A percentile compares a stretch with the other conserved stretches of the same genome.
Evolutionary conservation across 805 yeast species (phyloP).

Genomic region (Yarrowia sp.): DNA sequence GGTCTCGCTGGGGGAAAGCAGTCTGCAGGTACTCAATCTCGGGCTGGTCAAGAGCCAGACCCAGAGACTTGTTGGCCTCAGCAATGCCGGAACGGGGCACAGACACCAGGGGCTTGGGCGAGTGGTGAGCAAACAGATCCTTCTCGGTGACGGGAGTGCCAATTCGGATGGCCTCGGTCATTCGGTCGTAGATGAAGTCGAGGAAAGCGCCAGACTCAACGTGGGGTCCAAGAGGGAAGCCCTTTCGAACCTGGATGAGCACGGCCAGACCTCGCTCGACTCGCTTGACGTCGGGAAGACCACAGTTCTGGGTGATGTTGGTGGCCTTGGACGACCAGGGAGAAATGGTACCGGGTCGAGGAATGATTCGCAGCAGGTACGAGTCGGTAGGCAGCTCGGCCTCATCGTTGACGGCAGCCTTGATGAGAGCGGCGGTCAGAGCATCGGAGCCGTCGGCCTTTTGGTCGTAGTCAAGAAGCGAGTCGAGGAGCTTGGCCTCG

Average conservation of each 20-base stretch:
- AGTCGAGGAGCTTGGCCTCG: constrained; percentile 47
- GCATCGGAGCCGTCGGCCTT: constrained; percentile 55
- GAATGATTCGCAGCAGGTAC: constrained; percentile 71
- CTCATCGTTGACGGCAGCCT: constrained; percentile 39
- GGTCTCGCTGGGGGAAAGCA: constrained; percentile 86
- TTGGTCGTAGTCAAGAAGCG: constrained; percentile 71
- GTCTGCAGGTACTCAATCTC: constrained; percentile 84
- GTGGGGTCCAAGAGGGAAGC: constrained; percentile 61
- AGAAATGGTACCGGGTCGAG: constrained; percentile 93
- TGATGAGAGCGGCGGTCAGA: constrained; percentile 45
- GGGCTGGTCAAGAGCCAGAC: constrained; percentile 91
- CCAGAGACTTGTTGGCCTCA: constrained; percentile 77
- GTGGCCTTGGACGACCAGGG: constrained; percentile 99
- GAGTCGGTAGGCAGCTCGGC: constrained; percentile 39
- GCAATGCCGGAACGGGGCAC: constrained; percentile 56
- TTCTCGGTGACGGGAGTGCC: constrained; percentile 57
- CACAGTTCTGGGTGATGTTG: constrained; percentile 86
- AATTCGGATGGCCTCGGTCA: constrained; percentile 73
- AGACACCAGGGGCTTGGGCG: constrained; percentile 77
- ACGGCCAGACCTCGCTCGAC: constrained; percentile 89
- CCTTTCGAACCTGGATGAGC: constrained; percentile 66
- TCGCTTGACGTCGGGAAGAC: constrained; percentile 70
- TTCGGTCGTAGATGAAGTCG: constrained; percentile 80
- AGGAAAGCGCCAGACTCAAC: constrained; percentile 56
- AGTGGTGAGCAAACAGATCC: constrained; percentile 73